These are phyloP conservation scores for Ophioceras dolichostomum DNA, from an alignment of 2,329 filamentous ascomycete genomes.

Conservation along the genomic window DNA sequence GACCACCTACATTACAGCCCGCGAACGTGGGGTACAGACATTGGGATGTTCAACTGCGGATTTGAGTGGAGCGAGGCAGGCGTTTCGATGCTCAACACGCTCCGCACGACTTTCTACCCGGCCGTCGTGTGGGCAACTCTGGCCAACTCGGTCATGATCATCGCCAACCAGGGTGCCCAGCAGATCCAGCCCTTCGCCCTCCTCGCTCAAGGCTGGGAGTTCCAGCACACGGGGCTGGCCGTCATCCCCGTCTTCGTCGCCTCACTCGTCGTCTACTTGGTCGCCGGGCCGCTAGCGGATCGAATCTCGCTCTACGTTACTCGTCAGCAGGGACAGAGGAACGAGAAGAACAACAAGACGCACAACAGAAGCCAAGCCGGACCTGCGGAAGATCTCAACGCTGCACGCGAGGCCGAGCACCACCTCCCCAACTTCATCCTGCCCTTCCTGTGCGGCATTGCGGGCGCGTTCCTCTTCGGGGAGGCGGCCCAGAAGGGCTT, in stretches of 20 bases:
- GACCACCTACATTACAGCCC: constrained; percentile 13
- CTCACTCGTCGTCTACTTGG: constrained; percentile 10
- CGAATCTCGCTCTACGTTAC: constrained; percentile 15
- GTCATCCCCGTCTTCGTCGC: constrained; percentile 13
- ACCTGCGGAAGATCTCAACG: not conserved
- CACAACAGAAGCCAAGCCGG: constrained; percentile 8
- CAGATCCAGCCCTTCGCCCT: constrained; percentile 14
- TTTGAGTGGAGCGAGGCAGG: constrained; percentile 14
- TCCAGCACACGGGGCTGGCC: constrained; percentile 15
- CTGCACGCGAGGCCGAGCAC: constrained; percentile 17
- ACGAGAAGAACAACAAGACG: not conserved
- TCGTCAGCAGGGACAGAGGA: constrained; percentile 3
- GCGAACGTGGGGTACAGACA: constrained; percentile 17
- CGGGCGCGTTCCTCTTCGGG: constrained; percentile 19
- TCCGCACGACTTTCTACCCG: constrained; percentile 20
- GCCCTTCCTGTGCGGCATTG: constrained; percentile 15
- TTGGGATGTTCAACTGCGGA: constrained; percentile 18
- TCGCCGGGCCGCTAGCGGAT: constrained; percentile 17
- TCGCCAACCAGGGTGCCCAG: constrained; percentile 14
- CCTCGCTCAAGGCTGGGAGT: constrained; percentile 16
- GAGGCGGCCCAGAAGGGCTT: constrained; percentile 12
- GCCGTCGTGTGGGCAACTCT: constrained; percentile 19
- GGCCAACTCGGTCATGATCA: constrained; percentile 15
- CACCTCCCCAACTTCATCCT: constrained; percentile 18
- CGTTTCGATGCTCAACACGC: constrained; percentile 13